phyloP scores from a whole-genome alignment of 352 stramenopile genomes.

The Discostella stelligera region DNA sequence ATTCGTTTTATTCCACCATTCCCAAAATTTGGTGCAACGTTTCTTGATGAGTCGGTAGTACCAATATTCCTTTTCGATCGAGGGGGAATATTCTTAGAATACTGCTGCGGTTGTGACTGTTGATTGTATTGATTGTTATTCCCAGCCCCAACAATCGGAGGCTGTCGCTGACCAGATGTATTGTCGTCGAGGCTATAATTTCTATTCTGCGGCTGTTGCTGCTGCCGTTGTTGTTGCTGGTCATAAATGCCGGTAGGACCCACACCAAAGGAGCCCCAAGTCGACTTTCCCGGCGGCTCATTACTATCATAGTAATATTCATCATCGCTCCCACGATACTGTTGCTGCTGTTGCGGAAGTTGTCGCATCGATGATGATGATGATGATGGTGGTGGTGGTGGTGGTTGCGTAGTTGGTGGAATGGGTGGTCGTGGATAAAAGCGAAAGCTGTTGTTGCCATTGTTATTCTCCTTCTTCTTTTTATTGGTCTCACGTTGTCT shows the following conservation, averaged over 20 bases:
- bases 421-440: not conserved
- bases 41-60: not conserved
- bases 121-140: not conserved
- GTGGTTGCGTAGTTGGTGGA: not conserved
- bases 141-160: too few species aligned
- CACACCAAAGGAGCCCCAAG: not conserved
- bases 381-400: not conserved
- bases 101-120: not conserved
- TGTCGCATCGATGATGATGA: not conserved
- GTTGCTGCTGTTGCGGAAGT: not conserved
- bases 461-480: not conserved
- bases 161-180: too few species aligned
- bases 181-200: too few species aligned
- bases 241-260: not conserved
- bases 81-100: not conserved
- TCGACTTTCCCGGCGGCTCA: not conserved
- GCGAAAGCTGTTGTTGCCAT: not conserved
- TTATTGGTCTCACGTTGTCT: not conserved
- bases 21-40: not conserved
- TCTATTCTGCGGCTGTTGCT: not conserved
- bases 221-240: not conserved
- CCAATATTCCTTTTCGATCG: not conserved
- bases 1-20: not conserved
- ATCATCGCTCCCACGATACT: not conserved
- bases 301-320: not conserved